phyloP scores from a whole-genome alignment of 768 basidiomycete species.

The Leccinum rimulosum region DNA sequence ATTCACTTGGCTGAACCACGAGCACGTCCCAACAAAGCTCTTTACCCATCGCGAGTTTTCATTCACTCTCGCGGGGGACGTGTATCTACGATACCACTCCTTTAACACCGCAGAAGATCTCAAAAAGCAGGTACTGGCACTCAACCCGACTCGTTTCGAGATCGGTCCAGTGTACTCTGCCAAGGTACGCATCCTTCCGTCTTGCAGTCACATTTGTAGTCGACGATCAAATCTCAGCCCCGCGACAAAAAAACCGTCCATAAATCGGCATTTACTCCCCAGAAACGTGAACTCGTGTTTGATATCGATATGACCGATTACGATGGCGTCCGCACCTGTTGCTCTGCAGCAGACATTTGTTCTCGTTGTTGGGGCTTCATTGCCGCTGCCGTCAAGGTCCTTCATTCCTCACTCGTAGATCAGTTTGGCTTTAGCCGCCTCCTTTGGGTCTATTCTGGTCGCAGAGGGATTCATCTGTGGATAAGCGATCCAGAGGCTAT shows the following conservation, averaged over 20 bases:
- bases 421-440: constrained; percentile 91
- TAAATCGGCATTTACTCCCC: constrained; percentile 64
- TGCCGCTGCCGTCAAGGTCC: constrained; percentile 82
- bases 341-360: constrained; percentile 89
- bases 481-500: constrained; percentile 88
- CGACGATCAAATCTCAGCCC: constrained; percentile 50
- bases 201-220: not conserved
- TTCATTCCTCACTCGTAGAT: constrained; percentile 75
- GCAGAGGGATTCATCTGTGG: constrained; percentile 98
- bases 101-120: constrained; percentile 84
- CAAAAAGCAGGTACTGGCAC: constrained; percentile 80
- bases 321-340: constrained; percentile 92
- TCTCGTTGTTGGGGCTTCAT: constrained; percentile 94
- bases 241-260: constrained; percentile 84
- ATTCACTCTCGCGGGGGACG: constrained; percentile 86
- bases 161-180: constrained; percentile 93
- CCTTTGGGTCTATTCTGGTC: constrained; percentile 98
- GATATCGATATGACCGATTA: constrained; percentile 99
- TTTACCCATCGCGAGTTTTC: constrained; percentile 96
- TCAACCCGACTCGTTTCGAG: constrained; percentile 93
- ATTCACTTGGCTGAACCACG: constrained; percentile 94
- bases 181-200: constrained; percentile 53
- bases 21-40: constrained; percentile 70
- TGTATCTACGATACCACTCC: constrained; percentile 93
- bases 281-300: constrained; percentile 90